phyloP scores from a whole-genome alignment of 1,284 basidiomycete genomes.

The Ceratobasidium sp. region DNA sequence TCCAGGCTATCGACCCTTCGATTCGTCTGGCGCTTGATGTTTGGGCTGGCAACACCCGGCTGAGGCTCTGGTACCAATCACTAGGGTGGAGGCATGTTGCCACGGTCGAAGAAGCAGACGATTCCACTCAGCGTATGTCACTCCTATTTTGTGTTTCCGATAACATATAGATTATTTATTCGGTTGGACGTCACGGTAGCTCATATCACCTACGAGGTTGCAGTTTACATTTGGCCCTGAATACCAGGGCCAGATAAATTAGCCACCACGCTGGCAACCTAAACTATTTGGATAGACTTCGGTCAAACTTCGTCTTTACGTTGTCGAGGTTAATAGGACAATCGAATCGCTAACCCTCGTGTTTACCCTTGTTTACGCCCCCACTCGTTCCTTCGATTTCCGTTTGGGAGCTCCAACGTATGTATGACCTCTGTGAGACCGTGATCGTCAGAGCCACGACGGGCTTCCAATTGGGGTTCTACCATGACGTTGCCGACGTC shows the following conservation, averaged over 20 bases:
- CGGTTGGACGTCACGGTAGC: neutral
- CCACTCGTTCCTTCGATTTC: constrained; percentile 9
- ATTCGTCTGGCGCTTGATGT: constrained; percentile 12
- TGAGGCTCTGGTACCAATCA: constrained; percentile 2
- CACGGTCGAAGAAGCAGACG: constrained; percentile 17
- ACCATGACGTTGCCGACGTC: constrained; percentile 21
- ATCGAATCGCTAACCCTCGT: neutral
- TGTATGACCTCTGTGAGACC: neutral
- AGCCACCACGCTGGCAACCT: neutral
- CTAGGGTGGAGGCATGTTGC: constrained; percentile 24
- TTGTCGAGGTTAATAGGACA: neutral
- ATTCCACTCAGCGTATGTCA: constrained; percentile 13
- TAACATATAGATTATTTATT: neutral
- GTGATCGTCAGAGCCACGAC: constrained; percentile 9
- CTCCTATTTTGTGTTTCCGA: neutral
- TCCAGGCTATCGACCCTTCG: neutral
- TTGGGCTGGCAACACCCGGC: constrained; percentile 19
- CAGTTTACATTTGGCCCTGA: constrained; percentile 33
- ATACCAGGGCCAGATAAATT: too few relatives aligned
- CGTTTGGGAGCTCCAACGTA: neutral
- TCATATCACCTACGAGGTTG: constrained; percentile 16
- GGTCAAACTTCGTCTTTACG: neutral
- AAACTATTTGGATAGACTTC: neutral
- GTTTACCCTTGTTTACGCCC: constrained; percentile 2
- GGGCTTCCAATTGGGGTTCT: neutral